These are phyloP conservation scores for Hypoxylon sp. DNA, from an alignment of 2,329 filamentous ascomycete genomes.

Conservation along the genomic window DNA sequence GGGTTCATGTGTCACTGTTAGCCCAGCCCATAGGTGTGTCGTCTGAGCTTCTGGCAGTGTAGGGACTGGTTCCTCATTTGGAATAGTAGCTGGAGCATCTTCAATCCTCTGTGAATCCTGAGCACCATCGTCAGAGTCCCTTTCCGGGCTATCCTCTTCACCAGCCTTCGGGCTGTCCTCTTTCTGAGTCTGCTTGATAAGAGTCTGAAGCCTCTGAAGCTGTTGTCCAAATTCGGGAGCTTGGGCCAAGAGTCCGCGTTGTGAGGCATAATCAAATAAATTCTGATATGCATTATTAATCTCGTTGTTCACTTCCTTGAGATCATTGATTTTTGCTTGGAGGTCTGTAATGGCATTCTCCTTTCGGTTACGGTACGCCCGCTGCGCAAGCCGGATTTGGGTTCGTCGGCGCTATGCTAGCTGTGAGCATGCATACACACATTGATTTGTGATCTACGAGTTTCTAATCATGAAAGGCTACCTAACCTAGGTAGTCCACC, in stretches of 20 bases:
- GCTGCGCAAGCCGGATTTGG: constrained; percentile 88
- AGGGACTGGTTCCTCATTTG: constrained; percentile 7
- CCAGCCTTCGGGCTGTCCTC: constrained; percentile 55
- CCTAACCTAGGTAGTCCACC: background rate
- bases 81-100: background rate
- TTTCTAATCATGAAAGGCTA: background rate
- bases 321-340: constrained; percentile 76
- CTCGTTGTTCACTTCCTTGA: constrained; percentile 78
- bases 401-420: constrained; percentile 78
- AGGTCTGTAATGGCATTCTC: constrained; percentile 83
- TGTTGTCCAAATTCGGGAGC: constrained; percentile 71
- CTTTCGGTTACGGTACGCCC: constrained; percentile 88
- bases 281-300: constrained; percentile 80
- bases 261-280: constrained; percentile 74
- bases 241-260: constrained; percentile 70
- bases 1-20: constrained; percentile 35
- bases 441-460: constrained; percentile 6
- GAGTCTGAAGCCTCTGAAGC: constrained; percentile 71
- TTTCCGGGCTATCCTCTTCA: constrained; percentile 44
- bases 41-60: constrained; percentile 31
- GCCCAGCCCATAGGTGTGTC: constrained; percentile 22
- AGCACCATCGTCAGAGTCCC: constrained; percentile 41
- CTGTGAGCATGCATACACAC: constrained; percentile 38
- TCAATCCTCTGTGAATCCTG: constrained; percentile 33
- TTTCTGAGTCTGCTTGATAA: constrained; percentile 65